Conservation (phyloP, 352 stramenopile genomes). For the Vaucheria bursata region DNA sequence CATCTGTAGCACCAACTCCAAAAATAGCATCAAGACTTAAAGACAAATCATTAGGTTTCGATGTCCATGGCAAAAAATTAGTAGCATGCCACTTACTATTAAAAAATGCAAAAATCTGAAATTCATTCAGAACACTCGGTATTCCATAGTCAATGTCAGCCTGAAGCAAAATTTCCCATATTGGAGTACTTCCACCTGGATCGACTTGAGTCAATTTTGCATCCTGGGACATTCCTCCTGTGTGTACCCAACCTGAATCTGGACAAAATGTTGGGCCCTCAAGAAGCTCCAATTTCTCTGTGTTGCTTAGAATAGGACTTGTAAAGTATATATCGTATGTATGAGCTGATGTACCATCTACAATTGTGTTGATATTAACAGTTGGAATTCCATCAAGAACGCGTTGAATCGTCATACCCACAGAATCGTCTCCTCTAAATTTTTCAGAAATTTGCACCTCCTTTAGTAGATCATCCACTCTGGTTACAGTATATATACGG, state of each 20-base stretch:
- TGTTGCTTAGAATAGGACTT: constrained; percentile 54
- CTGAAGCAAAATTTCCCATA: constrained; percentile 26
- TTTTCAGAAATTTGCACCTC: constrained; percentile 20
- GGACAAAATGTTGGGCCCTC: constrained; percentile 30
- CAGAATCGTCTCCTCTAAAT: constrained; percentile 18
- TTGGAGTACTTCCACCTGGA: constrained; percentile 53
- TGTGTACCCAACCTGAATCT: background rate
- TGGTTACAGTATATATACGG: constrained; percentile 38
- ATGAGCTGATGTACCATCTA: constrained; percentile 55
- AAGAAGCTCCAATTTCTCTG: constrained; percentile 53
- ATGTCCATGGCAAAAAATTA: background rate
- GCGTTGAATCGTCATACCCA: background rate
- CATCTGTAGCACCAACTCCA: background rate
- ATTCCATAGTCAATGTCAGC: constrained; percentile 10
- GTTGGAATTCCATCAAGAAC: constrained; percentile 52
- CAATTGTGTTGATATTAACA: constrained; percentile 51
- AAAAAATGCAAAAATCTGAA: background rate
- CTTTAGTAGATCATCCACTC: background rate
- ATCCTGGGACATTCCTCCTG: constrained; percentile 48
- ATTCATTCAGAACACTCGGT: background rate
- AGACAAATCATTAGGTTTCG: background rate
- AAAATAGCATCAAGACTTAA: too few relatives aligned
- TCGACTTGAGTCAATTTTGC: constrained; percentile 51
- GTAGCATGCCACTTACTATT: background rate
- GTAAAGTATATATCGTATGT: constrained; percentile 63